Base-by-base conservation (phyloP, 208 protist species). In the Wallacemonas rigidus region DNA sequence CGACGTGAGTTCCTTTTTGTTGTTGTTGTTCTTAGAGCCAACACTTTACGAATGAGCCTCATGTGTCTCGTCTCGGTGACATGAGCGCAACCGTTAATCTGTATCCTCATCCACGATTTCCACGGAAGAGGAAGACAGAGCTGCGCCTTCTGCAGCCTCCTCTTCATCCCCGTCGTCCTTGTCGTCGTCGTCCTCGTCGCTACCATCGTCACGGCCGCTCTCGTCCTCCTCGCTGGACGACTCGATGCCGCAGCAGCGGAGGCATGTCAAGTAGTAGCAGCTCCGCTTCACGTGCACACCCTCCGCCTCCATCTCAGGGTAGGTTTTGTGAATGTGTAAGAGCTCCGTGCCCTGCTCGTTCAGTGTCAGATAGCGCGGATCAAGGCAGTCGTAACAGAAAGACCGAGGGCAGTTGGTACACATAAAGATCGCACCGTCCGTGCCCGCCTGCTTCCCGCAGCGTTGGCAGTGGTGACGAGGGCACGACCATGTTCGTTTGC, bases 361-460 rank as follows among this genome's bases (percentile, higher is more conserved):
- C 58, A 97, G 86, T 39, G 82, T 87, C 45, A 95, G 76, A 71
- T 95, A 95, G 8, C 84, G 80, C 39, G 86, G 73, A 57, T 93
- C 86, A 0, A 97, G 77, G 70, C 92, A 97, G 76, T 95, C 92
- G 72, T 95, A 94, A 81, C 92, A 97, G 78, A 89, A 93, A 6
- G 92, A 79, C 3, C 82, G 71, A 6, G 90, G 86, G 74, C 92
- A 97, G 61, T 76, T 74, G 26, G 70, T 78, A 70, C 92, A 97
- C 88, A 95, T 86, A 64, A 97, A 97, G 54, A 95, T 81, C 45
- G 90, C 89, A 2, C 90, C 89, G 48, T 95, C 92, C 7, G 79
- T 79, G 0, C 48, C 50, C 55, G 90, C 78, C 60, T 70, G 51
- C 74, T 93, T 94, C 35, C 80, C 85, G 65, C 92, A 97, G 41